These are phyloP conservation scores for Colletotrichum ledebouriae DNA, from an alignment of 2,329 filamentous ascomycete genomes.

Conservation along the genomic window DNA sequence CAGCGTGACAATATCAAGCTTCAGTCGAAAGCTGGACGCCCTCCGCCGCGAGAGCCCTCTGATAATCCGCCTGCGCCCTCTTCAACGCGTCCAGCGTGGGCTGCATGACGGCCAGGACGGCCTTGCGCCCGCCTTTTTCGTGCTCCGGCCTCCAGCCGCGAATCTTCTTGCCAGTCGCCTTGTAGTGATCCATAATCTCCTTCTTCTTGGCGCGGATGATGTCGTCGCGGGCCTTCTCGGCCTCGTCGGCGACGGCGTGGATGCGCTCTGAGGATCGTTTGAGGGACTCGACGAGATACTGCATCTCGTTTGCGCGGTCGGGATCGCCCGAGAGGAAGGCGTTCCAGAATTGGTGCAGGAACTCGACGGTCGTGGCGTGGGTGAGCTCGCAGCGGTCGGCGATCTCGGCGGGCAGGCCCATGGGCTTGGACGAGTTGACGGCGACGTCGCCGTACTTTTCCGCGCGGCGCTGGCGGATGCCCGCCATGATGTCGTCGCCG, in stretches of 20 bases:
- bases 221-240: constrained; percentile 79
- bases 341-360: constrained; percentile 97
- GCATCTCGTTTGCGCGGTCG: constrained; percentile 83
- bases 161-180: constrained; percentile 80
- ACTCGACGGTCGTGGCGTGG: constrained; percentile 94
- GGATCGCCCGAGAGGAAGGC: constrained; percentile 91
- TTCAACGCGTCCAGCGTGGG: constrained; percentile 80
- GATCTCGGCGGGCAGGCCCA: constrained; percentile 67
- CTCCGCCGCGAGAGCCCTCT: constrained; percentile 77
- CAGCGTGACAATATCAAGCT: constrained; percentile 42
- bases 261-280: constrained; percentile 83
- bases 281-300: constrained; percentile 85
- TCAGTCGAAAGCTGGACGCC: constrained; percentile 64
- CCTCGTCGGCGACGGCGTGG: constrained; percentile 82
- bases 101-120: constrained; percentile 81
- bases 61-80: constrained; percentile 79
- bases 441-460: constrained; percentile 67
- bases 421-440: constrained; percentile 28
- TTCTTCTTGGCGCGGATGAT: constrained; percentile 76
- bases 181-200: constrained; percentile 78
- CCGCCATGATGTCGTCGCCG: constrained; percentile 75
- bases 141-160: constrained; percentile 73
- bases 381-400: constrained; percentile 74
- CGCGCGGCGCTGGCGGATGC: constrained; percentile 71
- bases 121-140: constrained; percentile 80